Evolutionary conservation across 495 filamentous ascomycete genomes (phyloP), one percentile per base, ranked within the genome.

Genomic region (Chaetomium tenue): DNA sequence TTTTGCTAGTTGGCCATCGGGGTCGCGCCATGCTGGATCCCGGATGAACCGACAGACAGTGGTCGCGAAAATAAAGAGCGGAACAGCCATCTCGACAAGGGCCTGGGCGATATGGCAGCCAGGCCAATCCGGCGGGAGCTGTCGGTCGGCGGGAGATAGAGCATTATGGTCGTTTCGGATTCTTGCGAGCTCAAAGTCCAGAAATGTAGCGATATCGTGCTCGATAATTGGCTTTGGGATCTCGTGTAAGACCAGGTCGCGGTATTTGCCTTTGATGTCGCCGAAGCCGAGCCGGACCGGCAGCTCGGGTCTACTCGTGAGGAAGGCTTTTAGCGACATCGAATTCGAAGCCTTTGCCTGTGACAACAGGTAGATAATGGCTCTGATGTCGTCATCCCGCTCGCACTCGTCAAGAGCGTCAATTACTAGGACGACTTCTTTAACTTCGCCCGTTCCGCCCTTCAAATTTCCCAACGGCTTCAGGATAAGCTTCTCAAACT

Each of bases 351-450:
- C 16, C 15, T 71, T 64, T 50, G 69, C 61, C 22, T 61, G 50
- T 20, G 74, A 61, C 0, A 82, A 63, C 1, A 83, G 60, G 5
- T 52, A 61, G 37, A 86, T 70, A 37, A 85, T 72, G 11, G 42
- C 57, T 66, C 60, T 64, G 0, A 81, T 64, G 61, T 82, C 76
- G 20, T 75, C 44, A 16, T 82, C 76, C 8, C 66, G 25, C 2
- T 79, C 78, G 63, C 80, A 85, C 64, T 85, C 81, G 57, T 84
- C 83, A 20, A 86, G 72, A 58, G 83, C 83, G 64, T 86, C 82
- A 33, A 86, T 70, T 6, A 30, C 28, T 30, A 30, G 28, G 28
- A 30, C 28, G 28, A 30, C 28, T 30, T 30, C 28, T 30, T 30
- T 30, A 30, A 30, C 18, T 84, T 75, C 16, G 84, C 57, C 9